Base-by-base conservation (phyloP, 1,284 basidiomycete species). In the Ganoderma lucidum region DNA sequence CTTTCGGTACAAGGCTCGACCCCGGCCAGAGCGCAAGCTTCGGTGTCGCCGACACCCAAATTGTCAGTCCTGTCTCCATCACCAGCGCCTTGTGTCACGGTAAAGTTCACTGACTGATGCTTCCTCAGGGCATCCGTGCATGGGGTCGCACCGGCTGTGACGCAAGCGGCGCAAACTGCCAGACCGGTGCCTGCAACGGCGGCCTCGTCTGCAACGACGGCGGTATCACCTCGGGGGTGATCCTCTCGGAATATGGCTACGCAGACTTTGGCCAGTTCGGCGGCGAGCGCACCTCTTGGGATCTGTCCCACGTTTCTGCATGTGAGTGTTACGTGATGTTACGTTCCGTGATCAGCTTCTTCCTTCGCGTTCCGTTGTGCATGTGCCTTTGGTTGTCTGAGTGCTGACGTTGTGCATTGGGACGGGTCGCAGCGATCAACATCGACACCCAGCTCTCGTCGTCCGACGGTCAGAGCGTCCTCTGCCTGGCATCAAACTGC, bases 61-160 rank as follows among this genome's bases (percentile, higher is more conserved):
- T 61, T 12, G 59, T 61, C n/a, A 44, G 59, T 61, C 14, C 23
- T 17, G 12, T 28, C 4, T 41, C 15, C 6, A 19, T 41, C 19
- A 3, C 17, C 59, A 28, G 10, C 41, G 14, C n/a, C 6, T 19
- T 42, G 3, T 9, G 1, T 48, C 14, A 1, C 12, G n/a, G 3
- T 45, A 6, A 10, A 9, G 19, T n/a, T 42, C 14, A 14, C 39
- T 42, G 10, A 14, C 39, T 42, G 10, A 61, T n/a, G 23, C 23
- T 42, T 41, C 19, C 10, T 42, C 14, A 61, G 59, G 59, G 59
- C 14, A 61, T 61, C 59, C 59, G 59, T 23, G 59, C 59, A 1
- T 61, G 59, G 59, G 59, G 59, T n/a, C 59, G 59, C n/a, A 61
- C 59, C 23, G 59, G 59, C 3, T 61, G 59, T 4, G 39, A 61